phyloP scores from a whole-genome alignment of 352 stramenopile species.

The Plasmopara viticola region DNA sequence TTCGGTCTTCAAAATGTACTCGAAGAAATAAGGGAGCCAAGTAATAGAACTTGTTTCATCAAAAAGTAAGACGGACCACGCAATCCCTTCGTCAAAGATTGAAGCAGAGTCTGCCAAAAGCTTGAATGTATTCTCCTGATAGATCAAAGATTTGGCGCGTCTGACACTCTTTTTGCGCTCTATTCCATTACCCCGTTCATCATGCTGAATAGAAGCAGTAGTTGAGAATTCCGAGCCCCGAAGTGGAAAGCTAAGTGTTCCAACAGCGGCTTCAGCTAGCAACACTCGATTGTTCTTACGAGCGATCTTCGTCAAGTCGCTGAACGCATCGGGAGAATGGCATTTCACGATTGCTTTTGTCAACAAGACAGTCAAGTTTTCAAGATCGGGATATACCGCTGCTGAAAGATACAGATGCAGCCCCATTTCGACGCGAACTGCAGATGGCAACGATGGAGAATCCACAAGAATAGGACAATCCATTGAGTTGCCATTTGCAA shows the following conservation, averaged over 20 bases:
- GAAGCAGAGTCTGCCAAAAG: slow-evolving; percentile 13
- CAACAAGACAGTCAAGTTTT: slow-evolving; percentile 25
- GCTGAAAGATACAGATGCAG: slow-evolving; percentile 27
- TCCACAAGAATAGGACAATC: slow-evolving; percentile 4
- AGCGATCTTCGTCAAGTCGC: slow-evolving; percentile 22
- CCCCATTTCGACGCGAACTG: slow-evolving; percentile 33
- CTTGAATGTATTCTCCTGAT: slow-evolving; percentile 27
- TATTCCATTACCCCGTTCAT: slow-evolving; percentile 8
- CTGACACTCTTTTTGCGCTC: slow-evolving; percentile 12
- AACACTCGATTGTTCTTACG: slow-evolving; percentile 24
- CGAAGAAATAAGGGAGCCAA: slow-evolving; percentile 34
- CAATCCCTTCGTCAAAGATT: slow-evolving; percentile 17
- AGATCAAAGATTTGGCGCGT: slow-evolving; percentile 23
- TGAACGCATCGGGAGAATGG: slow-evolving; percentile 23
- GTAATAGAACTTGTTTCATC: slow-evolving; percentile 12
- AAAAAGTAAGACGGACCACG: slow-evolving; percentile 25
- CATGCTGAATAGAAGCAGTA: slow-evolving; percentile 11
- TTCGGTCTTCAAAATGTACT: slow-evolving; percentile 24
- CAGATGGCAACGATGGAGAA: slow-evolving; percentile 11
- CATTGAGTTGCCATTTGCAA: slow-evolving; percentile 6
- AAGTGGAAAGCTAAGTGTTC: slow-evolving; percentile 21
- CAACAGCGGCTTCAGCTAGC: slow-evolving; percentile 15
- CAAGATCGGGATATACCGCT: slow-evolving; percentile 28
- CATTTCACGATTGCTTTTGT: slow-evolving; percentile 36
- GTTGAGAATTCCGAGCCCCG: slow-evolving; percentile 25